These are phyloP conservation scores for Hirsutella thompsonii DNA, from an alignment of 2,329 filamentous ascomycete genomes.

Conservation along the genomic window DNA sequence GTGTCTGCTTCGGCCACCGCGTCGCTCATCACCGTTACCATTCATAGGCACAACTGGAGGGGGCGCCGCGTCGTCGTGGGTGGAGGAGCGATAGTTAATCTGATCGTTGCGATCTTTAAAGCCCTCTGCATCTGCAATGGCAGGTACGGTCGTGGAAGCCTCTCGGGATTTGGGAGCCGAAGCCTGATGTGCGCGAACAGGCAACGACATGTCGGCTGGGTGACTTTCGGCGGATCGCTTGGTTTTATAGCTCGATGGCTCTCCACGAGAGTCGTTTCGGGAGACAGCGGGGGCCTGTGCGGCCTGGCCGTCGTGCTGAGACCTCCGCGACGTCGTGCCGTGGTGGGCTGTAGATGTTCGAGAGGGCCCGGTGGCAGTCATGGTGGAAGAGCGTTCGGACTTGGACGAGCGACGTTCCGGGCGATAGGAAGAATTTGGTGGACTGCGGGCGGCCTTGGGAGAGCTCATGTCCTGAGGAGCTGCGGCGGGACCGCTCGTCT, in stretches of 20 bases:
- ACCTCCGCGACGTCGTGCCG: conserved; percentile 28
- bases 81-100: conserved; percentile 10
- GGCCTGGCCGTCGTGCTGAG: conserved; percentile 28
- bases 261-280: conserved; percentile 20
- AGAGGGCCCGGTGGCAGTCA: conserved; percentile 62
- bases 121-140: conserved; percentile 34
- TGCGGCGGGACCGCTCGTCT: conserved; percentile 36
- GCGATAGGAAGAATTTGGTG: conserved; percentile 26
- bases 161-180: conserved; percentile 50
- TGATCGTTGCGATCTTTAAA: conserved; percentile 13
- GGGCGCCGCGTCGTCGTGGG: conserved; percentile 26
- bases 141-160: conserved; percentile 66
- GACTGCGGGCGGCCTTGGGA: conserved; percentile 32
- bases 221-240: too few relatives aligned
- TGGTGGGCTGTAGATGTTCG: conserved; percentile 62
- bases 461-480: conserved; percentile 23
- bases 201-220: conserved; percentile 19
- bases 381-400: conserved; percentile 42
- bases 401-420: conserved; percentile 29
- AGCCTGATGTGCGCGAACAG: conserved; percentile 29
- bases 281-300: conserved; percentile 19
- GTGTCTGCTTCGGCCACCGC: conserved; percentile 42
- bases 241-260: conserved; percentile 2
- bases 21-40: conserved; percentile 31
- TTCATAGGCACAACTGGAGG: conserved; percentile 31